phyloP scores from a whole-genome alignment of 495 filamentous ascomycete species.

The Penicillium cosmopolitanum region DNA sequence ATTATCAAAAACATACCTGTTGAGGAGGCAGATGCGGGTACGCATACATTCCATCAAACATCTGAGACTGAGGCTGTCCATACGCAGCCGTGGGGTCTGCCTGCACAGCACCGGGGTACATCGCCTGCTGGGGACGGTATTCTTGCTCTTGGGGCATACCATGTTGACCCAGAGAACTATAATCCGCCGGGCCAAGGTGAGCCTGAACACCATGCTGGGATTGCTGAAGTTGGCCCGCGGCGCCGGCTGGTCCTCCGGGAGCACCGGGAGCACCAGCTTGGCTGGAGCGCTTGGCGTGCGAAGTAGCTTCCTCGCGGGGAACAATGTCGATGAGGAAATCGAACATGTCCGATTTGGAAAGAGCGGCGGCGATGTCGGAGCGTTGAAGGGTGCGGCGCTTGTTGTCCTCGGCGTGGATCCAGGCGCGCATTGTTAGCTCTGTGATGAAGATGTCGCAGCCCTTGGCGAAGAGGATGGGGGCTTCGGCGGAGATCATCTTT shows the following conservation, averaged over 20 bases:
- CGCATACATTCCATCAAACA: conserved; percentile 88
- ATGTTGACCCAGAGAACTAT: conserved; percentile 61
- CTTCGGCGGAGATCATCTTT: conserved; percentile 99
- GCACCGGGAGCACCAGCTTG: conserved; percentile 57
- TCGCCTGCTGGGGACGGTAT: conserved; percentile 71
- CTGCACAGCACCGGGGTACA: conserved; percentile 80
- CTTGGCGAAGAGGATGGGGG: conserved; percentile 96
- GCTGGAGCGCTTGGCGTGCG: conserved; percentile 76
- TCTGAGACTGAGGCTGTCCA: conserved; percentile 72
- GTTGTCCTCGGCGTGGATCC: conserved; percentile 99
- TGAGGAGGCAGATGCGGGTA: conserved; percentile 81
- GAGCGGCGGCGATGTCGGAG: conserved; percentile 91
- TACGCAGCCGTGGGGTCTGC: conserved; percentile 69
- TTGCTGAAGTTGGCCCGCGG: conserved; percentile 60
- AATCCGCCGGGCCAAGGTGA: conserved; percentile 71
- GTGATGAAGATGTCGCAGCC: conserved; percentile 99
- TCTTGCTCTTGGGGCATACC: conserved; percentile 72
- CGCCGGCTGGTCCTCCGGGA: conserved; percentile 47
- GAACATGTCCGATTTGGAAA: conserved; percentile 99
- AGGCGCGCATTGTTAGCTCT: conserved; percentile 98
- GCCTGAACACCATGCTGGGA: conserved; percentile 61
- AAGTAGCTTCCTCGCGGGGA: conserved; percentile 86
- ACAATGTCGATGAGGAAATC: conserved; percentile 99
- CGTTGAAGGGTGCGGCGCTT: conserved; percentile 94
- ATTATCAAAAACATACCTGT: conserved; percentile 59